Evolutionary conservation across 805 yeast genomes (phyloP).

Genomic region (Suhomyces vadensis): DNA sequence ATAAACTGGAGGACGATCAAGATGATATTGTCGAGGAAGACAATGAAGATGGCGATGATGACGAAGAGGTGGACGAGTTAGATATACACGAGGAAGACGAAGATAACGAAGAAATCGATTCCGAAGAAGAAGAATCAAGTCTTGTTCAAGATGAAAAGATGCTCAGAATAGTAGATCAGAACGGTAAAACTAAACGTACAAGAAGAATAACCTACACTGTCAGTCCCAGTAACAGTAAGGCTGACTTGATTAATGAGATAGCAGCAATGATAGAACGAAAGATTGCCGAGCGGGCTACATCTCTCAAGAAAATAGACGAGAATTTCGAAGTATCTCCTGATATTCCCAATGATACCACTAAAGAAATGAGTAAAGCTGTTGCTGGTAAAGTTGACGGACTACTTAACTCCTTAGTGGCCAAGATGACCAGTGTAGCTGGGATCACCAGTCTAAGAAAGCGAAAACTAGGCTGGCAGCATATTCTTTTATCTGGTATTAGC

Average conservation of each 20-base stretch:
- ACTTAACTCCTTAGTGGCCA: constrained; percentile 8
- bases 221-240: constrained; percentile 19
- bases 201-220: constrained; percentile 10
- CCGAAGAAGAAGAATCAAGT: constrained; percentile 7
- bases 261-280: constrained; percentile 19
- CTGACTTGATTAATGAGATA: constrained; percentile 23
- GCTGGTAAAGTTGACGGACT: constrained; percentile 13
- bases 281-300: constrained; percentile 8
- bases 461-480: constrained; percentile 29
- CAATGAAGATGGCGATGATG: constrained; percentile 2
- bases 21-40: constrained; percentile 12
- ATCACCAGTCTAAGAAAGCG: background rate
- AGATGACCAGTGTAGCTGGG: background rate
- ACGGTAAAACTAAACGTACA: background rate
- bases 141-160: constrained; percentile 10
- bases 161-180: constrained; percentile 6
- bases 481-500: constrained; percentile 24
- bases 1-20: constrained; percentile 7
- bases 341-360: constrained; percentile 5
- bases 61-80: background rate
- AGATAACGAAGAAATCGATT: constrained; percentile 8
- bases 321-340: constrained; percentile 6
- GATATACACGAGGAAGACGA: background rate
- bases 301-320: constrained; percentile 1
- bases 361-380: constrained; percentile 8